phyloP scores from a whole-genome alignment of 2,329 filamentous ascomycete species.

The Chrysoporthe puriensis region DNA sequence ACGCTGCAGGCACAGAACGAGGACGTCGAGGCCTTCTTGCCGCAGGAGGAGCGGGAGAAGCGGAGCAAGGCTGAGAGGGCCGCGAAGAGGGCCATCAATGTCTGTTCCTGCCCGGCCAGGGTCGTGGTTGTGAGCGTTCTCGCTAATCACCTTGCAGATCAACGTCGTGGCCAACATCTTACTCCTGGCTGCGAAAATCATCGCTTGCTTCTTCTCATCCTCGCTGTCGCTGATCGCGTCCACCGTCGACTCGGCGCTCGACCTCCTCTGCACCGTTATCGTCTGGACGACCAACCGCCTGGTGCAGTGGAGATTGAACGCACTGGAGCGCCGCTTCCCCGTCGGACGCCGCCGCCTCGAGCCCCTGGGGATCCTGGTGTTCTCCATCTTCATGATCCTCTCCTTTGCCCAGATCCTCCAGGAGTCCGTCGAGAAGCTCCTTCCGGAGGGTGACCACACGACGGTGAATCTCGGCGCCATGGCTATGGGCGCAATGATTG shows the following conservation, averaged over 20 bases:
- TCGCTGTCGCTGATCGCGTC: conserved; percentile 66
- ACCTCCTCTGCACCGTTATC: conserved; percentile 63
- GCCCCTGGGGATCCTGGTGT: conserved; percentile 65
- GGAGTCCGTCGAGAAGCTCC: conserved; percentile 61
- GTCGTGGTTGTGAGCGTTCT: background rate
- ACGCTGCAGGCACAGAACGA: conserved; percentile 52
- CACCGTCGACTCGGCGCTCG: conserved; percentile 63
- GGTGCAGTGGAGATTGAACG: conserved; percentile 58
- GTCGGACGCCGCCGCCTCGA: conserved; percentile 61
- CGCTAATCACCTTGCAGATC: conserved; percentile 5
- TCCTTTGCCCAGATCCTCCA: conserved; percentile 64
- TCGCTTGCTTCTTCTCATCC: conserved; percentile 30
- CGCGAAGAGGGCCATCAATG: conserved; percentile 52
- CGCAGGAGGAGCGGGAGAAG: conserved; percentile 55
- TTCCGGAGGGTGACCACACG: conserved; percentile 46
- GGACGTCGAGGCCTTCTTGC: conserved; percentile 57
- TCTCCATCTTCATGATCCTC: conserved; percentile 66
- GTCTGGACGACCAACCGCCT: conserved; percentile 63
- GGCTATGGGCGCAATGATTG: conserved; percentile 60
- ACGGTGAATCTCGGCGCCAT: conserved; percentile 54
- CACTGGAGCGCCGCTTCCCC: conserved; percentile 58
- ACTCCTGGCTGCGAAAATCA: conserved; percentile 30
- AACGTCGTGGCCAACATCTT: conserved; percentile 32
- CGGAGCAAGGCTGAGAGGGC: conserved; percentile 49
- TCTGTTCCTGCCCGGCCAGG: background rate